These are phyloP conservation scores for Raphanus raphanistrum DNA, from an alignment of 345 rosid species.

Conservation along the genomic window DNA sequence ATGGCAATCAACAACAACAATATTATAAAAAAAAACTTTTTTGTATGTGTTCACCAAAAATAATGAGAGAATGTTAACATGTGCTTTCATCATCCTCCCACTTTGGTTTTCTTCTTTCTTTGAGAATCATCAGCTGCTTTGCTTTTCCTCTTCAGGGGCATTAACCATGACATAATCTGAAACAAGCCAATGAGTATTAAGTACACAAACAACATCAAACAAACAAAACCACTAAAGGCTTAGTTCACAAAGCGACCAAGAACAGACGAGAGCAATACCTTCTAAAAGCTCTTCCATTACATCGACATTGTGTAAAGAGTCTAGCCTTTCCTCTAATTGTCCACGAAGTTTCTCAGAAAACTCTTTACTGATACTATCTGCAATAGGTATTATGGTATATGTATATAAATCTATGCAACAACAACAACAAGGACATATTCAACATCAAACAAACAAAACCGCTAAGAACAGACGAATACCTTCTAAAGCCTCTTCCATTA, in stretches of 20 bases:
- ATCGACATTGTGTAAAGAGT: constrained; percentile 54
- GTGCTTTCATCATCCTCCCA: too few relatives aligned
- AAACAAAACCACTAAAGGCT: not conserved
- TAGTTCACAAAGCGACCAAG: not conserved
- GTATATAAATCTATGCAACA: not conserved
- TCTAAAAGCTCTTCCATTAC: constrained; percentile 76
- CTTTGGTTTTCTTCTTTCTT: too few relatives aligned
- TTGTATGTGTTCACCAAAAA: too few relatives aligned
- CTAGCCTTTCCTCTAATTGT: constrained; percentile 61
- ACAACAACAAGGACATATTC: not conserved
- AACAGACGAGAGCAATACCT: constrained; percentile 22
- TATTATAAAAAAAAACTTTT: too few relatives aligned
- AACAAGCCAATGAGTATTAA: not conserved
- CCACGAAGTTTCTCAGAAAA: constrained; percentile 86
- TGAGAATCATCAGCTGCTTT: constrained; percentile 9
- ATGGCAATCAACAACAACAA: too few relatives aligned
- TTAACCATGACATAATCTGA: constrained; percentile 20
- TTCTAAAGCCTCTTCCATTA: constrained; percentile 71
- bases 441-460: not conserved
- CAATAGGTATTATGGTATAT: not conserved
- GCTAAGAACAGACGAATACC: constrained; percentile 5
- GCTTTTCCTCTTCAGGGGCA: constrained; percentile 44
- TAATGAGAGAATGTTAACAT: too few relatives aligned
- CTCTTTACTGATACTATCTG: constrained; percentile 51
- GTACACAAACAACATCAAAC: not conserved